Percentiles rank a stretch among this genome's conserved stretches.
These are phyloP conservation scores for Ceratobasidium sp. DNA, from an alignment of 1,284 basidiomycete genomes.

Conservation along the genomic window DNA sequence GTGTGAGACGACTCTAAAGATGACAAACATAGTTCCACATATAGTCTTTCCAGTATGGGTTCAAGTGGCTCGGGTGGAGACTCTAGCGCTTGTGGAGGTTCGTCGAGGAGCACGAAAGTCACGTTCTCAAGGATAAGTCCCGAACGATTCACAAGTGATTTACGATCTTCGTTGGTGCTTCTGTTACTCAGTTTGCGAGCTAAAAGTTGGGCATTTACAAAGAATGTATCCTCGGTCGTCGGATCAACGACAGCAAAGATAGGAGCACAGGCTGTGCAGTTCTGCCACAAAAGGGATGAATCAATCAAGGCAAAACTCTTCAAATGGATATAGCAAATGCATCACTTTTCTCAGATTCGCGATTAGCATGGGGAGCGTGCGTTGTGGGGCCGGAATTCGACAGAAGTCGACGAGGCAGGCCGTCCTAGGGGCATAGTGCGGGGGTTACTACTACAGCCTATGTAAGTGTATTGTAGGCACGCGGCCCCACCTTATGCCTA, in stretches of 20 bases:
- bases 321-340: conserved; percentile 12
- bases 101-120: neutral
- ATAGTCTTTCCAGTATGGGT: neutral
- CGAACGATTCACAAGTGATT: too few relatives aligned
- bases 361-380: conserved; percentile 29
- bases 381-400: conserved; percentile 22
- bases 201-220: conserved; percentile 9
- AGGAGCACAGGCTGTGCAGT: conserved; percentile 19
- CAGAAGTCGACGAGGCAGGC: conserved; percentile 35
- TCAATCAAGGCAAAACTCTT: neutral
- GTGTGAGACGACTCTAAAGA: neutral
- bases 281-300: conserved; percentile 6
- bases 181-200: neutral
- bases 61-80: conserved; percentile 24
- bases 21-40: neutral
- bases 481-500: conserved; percentile 1
- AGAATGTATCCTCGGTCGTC: conserved; percentile 14
- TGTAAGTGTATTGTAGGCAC: neutral
- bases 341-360: conserved; percentile 34
- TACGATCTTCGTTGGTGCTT: neutral
- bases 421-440: neutral
- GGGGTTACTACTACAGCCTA: neutral
- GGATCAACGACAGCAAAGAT: conserved; percentile 28
- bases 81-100: neutral
- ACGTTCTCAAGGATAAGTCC: neutral